Percentiles rank a stretch among this genome's conserved stretches.
These are phyloP conservation scores for Gleditsia sinensis DNA, from an alignment of 306 rosid genomes.

Conservation along the genomic window DNA sequence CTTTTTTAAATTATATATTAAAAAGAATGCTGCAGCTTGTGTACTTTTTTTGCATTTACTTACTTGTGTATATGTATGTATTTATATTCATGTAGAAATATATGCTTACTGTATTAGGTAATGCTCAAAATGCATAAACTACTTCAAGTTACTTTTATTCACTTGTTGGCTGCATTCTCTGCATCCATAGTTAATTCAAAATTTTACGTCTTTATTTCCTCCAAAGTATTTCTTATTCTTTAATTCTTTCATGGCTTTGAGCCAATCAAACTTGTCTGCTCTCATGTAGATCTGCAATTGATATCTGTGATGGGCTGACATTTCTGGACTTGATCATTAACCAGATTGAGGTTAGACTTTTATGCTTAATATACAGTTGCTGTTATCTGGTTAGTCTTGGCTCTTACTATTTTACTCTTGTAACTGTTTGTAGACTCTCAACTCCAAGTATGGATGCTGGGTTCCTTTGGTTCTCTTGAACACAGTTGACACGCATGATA, in stretches of 20 bases:
- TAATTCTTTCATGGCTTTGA: background rate
- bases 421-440: conserved; percentile 51
- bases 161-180: background rate
- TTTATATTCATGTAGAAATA: background rate
- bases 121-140: too few relatives aligned
- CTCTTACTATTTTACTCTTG: conserved; percentile 26
- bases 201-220: background rate
- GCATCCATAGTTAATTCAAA: conserved; percentile 8
- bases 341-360: conserved; percentile 63
- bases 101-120: background rate
- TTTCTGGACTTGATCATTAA: conserved; percentile 57
- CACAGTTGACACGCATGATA: conserved; percentile 50
- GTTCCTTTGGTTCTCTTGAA: conserved; percentile 66
- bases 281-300: conserved; percentile 52
- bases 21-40: too few relatives aligned
- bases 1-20: too few relatives aligned
- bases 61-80: background rate
- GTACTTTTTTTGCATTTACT: too few relatives aligned
- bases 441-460: conserved; percentile 56
- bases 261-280: background rate
- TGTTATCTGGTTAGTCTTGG: background rate
- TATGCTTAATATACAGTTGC: background rate
- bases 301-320: conserved; percentile 54
- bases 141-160: background rate
- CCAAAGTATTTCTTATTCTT: background rate